Evolutionary conservation across 106 monocot genomes (phyloP).

Genomic region (Apostasia shenzhenica): DNA sequence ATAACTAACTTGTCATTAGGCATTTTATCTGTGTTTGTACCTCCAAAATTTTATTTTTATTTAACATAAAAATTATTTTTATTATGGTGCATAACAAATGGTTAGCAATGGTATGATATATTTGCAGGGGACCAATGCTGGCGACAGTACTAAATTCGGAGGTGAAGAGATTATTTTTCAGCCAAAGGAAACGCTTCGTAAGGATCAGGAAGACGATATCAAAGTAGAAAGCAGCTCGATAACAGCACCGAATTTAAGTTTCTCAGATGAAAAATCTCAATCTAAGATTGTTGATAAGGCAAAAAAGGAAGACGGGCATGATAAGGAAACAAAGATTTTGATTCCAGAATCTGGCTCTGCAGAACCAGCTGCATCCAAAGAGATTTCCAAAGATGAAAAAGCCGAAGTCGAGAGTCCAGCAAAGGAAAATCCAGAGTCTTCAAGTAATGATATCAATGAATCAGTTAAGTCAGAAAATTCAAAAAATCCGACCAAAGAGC

Average conservation of each 20-base stretch:
- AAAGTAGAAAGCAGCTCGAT: neutral
- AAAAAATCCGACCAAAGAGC: neutral
- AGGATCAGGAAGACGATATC: neutral
- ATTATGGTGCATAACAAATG: too few species aligned
- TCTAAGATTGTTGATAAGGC: neutral
- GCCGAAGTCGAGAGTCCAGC: neutral
- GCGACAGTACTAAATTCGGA: neutral
- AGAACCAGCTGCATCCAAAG: slow-evolving; percentile 1
- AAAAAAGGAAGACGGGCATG: too few species aligned
- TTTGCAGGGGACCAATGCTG: neutral
- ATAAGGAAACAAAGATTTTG: too few species aligned
- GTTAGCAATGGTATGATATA: too few species aligned
- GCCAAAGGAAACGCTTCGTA: neutral
- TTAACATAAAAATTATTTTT: too few species aligned
- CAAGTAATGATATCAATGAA: neutral
- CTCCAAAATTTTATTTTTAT: too few species aligned
- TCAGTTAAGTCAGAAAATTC: neutral
- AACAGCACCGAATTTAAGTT: too few species aligned
- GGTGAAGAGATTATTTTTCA: slow-evolving; percentile 6
- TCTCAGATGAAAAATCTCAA: neutral
- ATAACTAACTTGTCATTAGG: too few species aligned
- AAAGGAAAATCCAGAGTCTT: neutral
- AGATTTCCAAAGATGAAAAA: neutral
- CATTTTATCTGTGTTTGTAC: too few species aligned
- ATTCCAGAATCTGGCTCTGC: neutral